Evolutionary conservation across 257 asterid genomes (phyloP), one percentile per base, ranked within the genome.

Genomic region (Rehmannia glutinosa): DNA sequence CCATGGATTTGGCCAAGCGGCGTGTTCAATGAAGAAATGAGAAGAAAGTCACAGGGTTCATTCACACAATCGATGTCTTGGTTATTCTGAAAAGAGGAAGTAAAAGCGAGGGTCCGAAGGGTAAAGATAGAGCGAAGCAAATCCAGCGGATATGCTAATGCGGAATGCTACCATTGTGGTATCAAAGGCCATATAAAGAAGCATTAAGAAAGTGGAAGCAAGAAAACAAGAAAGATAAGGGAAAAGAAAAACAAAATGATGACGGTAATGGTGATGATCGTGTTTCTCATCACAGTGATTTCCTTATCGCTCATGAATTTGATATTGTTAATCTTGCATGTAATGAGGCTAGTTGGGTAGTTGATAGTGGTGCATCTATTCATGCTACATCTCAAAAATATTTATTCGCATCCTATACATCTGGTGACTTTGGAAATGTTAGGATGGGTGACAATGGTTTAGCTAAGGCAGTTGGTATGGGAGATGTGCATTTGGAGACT

Each of bases 1-100:
- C 15, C 9, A 57, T 55, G 69, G 59, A 25, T 2, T 15, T 67
- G 8, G 42, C 17, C 1, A 64, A 64, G 13, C 13, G 52, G 3
- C 12, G 45, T 3, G 8, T 72, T 11, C 47, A 72, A 73, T 45
- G 64, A 66, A 16, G 69, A 49, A 17, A 39, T 47, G 69, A 57
- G 73, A 27, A 72, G 77, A 38, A 62, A 42, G 10, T 25, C 46
- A 11, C 62, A 60, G 0, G 70, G 62, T 27, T 46, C 28, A 10
- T 70, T 39, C 3, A n/a, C n/a, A n/a, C n/a, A n/a, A n/a, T n/a
- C n/a, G n/a, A n/a, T n/a, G n/a, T n/a, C n/a, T n/a, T 47, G 8
- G 51, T 20, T 12, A 16, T n/a, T n/a, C 17, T 1, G 53, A 59
- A 6, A n/a, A 20, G 1, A 20, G 51, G 43, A 45, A 59, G 43